A percentile compares a stretch with the other conserved stretches of the same genome.
Conservation (phyloP, 768 basidiomycete species). For the Termitomyces sp. region DNA sequence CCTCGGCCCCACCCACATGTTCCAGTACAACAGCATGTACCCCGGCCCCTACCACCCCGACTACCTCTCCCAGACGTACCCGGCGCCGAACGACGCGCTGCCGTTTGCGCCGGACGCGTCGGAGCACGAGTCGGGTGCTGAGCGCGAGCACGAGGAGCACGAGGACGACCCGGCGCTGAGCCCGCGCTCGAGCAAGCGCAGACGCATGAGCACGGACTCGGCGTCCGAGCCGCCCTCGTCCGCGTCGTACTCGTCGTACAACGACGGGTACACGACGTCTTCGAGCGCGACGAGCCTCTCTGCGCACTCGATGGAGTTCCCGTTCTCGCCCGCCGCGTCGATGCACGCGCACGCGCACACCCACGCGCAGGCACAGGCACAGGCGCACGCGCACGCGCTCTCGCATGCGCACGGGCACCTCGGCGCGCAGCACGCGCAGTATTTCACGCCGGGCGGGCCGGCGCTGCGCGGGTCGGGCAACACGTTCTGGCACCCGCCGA, state of each 20-base stretch:
- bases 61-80: conserved; percentile 51
- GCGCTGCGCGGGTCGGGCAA: conserved; percentile 51
- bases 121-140: background rate
- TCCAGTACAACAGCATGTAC: conserved; percentile 35
- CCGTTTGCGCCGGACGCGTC: conserved; percentile 33
- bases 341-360: background rate
- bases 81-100: conserved; percentile 41
- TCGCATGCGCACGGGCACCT: background rate
- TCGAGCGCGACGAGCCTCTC: conserved; percentile 41
- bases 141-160: background rate
- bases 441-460: conserved; percentile 23
- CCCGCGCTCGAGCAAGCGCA: conserved; percentile 55
- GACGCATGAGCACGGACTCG: conserved; percentile 63
- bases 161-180: conserved; percentile 26
- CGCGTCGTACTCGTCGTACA: conserved; percentile 59
- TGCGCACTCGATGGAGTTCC: conserved; percentile 62
- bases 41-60: conserved; percentile 77
- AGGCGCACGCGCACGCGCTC: background rate
- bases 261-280: conserved; percentile 50
- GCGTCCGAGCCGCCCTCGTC: conserved; percentile 52
- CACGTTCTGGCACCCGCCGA: conserved; percentile 77
- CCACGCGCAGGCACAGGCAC: background rate
- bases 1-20: conserved; percentile 15
- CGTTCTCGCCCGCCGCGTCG: conserved; percentile 35
- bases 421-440: background rate